Base-by-base conservation (phyloP, 805 yeast species). In the Ogataea siamensis region DNA sequence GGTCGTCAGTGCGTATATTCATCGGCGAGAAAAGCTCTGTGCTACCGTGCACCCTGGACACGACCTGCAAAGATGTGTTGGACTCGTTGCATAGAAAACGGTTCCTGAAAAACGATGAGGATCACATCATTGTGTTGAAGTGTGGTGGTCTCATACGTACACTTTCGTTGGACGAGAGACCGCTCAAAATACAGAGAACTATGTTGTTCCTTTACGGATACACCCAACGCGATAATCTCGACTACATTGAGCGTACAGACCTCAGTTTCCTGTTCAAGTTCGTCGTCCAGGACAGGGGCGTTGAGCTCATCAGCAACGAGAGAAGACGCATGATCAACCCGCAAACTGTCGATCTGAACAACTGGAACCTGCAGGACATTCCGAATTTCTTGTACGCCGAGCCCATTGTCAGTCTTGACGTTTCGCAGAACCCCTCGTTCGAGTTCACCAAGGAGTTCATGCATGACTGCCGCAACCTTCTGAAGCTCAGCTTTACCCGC, bases 391-490 rank as follows among this genome's bases (percentile, higher is more conserved):
- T 89, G 46, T 87, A 83, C 56, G 85, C 95, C 0, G 74, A 81
- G 39, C 91, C 86, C 45, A 87, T 89, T 41, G 84, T 83, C 50
- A 72, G 80, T 44, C 68, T 89, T 44, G 91, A 89, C 59, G 87
- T 87, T 7, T 83, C 94, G 2, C 78, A 83, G 46, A 89, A 89
- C 57, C 95, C 96, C 4, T 83, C 94, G 12, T 81, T 91, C 37
- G 77, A 80, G 42, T 67, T 89, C 22, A 95, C 97, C 0, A 64
- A 78, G 39, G 96, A 88, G 55, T 89, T 89, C 57, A 79, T 89
- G 52, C 95, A 87, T 56, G 76, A 66, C 16, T 86, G 95, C 48
- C 73, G 78, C 27, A 85, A 85, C 53, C 67, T 88, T 52, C 71
- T 74, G 18, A 74, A 76, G 37, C 68, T 88, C 45, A 72, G 78